Percentiles rank a stretch among this genome's conserved stretches.
Conservation (phyloP, 306 rosid species). For the Cyclanthera cordifolia region DNA sequence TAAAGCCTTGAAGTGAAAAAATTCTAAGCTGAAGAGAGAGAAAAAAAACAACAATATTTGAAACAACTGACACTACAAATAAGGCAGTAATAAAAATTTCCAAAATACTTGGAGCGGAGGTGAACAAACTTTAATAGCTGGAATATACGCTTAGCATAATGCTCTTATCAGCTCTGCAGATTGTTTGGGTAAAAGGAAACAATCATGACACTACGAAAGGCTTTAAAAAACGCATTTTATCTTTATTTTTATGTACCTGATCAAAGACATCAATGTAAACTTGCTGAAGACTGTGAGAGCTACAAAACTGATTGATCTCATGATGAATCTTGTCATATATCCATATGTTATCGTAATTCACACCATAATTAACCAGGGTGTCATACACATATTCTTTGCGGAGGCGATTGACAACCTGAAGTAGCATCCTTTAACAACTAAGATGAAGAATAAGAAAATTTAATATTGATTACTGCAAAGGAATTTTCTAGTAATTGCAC, state of each 20-base stretch:
- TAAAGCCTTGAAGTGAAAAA: not conserved
- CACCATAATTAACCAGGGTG: constrained; percentile 73
- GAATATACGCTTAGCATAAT: not conserved
- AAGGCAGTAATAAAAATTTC: not conserved
- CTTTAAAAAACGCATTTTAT: not conserved
- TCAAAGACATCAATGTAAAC: constrained; percentile 92
- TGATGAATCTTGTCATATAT: constrained; percentile 93
- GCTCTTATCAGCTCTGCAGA: not conserved
- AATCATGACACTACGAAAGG: not conserved
- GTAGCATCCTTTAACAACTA: constrained; percentile 10
- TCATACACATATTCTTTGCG: constrained; percentile 61
- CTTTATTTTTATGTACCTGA: constrained; percentile 38
- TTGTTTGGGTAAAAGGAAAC: not conserved
- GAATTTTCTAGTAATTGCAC: constrained; percentile 22
- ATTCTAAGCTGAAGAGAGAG: not conserved
- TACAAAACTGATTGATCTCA: constrained; percentile 88
- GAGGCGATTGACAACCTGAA: constrained; percentile 80
- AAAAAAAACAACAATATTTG: not conserved
- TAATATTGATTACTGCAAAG: constrained; percentile 2
- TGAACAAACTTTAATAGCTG: not conserved
- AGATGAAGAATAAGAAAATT: not conserved
- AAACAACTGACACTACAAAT: not conserved
- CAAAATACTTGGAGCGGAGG: not conserved
- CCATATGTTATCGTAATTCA: constrained; percentile 83
- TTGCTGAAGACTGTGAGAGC: constrained; percentile 71